Evolutionary conservation across 2,329 filamentous ascomycete genomes (phyloP).

Genomic region (Fusarium odoratissimum): DNA sequence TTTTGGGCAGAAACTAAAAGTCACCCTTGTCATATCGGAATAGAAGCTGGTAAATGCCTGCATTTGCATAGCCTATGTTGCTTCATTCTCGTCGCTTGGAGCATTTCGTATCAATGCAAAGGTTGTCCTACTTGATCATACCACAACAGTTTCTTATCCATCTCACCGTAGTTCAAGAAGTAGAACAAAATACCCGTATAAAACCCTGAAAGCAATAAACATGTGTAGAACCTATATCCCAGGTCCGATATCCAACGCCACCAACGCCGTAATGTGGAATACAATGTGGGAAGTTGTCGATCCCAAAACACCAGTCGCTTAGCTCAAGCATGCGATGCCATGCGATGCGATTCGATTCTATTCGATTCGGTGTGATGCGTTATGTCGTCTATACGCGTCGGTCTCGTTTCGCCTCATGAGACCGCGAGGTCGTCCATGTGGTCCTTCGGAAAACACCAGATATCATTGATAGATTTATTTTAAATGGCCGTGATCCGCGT

Average conservation of each 20-base stretch:
- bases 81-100: not conserved
- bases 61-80: conserved; percentile 5
- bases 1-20: not conserved
- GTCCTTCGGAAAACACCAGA: conserved; percentile 18
- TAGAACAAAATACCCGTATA: conserved; percentile 1
- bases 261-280: conserved; percentile 38
- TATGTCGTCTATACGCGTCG: conserved; percentile 24
- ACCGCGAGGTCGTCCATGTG: conserved; percentile 36
- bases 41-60: not conserved
- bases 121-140: not conserved
- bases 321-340: conserved; percentile 13
- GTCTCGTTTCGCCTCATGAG: conserved; percentile 30
- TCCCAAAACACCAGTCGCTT: not conserved
- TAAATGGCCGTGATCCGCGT: conserved; percentile 23
- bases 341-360: conserved; percentile 1
- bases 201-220: conserved; percentile 14
- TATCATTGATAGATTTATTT: conserved; percentile 20
- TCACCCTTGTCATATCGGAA: not conserved
- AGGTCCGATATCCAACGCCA: conserved; percentile 38
- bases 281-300: conserved; percentile 19
- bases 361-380: conserved; percentile 10
- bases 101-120: conserved; percentile 8
- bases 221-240: conserved; percentile 29
- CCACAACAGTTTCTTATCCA: not conserved
- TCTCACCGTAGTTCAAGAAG: not conserved